These are phyloP conservation scores for Fusarium acutatum DNA, from an alignment of 2,329 filamentous ascomycete species.

Conservation along the genomic window DNA sequence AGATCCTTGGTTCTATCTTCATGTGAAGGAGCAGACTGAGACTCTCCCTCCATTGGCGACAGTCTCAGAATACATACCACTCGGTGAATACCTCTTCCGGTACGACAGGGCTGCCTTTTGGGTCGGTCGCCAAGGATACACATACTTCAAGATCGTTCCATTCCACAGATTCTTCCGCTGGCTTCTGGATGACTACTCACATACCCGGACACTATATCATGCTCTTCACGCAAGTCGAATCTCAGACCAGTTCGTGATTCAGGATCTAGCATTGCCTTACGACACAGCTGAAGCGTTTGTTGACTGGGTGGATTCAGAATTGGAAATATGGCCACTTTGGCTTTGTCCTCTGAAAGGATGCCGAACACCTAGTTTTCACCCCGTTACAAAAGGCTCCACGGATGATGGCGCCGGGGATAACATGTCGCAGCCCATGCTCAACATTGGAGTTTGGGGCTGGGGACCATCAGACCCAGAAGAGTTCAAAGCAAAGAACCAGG, in stretches of 20 bases:
- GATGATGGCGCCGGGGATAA: rapidly evolving
- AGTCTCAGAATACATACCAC: constrained; percentile 35
- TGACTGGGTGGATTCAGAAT: constrained; percentile 39
- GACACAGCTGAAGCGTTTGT: constrained; percentile 49
- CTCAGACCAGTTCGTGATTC: constrained; percentile 65
- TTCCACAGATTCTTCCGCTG: constrained; percentile 68
- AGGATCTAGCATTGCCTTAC: constrained; percentile 69
- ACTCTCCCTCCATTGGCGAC: neutral
- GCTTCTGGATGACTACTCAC: constrained; percentile 67
- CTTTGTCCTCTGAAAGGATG: constrained; percentile 37
- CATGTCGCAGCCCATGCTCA: constrained; percentile 55
- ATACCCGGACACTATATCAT: constrained; percentile 69
- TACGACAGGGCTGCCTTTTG: constrained; percentile 74
- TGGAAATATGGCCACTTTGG: constrained; percentile 44
- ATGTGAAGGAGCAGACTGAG: constrained; percentile 54
- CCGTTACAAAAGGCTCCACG: neutral
- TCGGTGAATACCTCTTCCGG: constrained; percentile 64
- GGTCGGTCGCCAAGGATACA: constrained; percentile 67
- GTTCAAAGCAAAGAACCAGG: constrained; percentile 72
- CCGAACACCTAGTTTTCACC: constrained; percentile 38
- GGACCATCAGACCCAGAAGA: constrained; percentile 60
- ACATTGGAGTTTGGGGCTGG: constrained; percentile 77
- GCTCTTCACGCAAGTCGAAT: constrained; percentile 67
- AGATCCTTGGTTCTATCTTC: constrained; percentile 74
- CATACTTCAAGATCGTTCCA: constrained; percentile 57